Conservation (phyloP, 2,329 filamentous ascomycete species). For the Trichoderma atroviride region DNA sequence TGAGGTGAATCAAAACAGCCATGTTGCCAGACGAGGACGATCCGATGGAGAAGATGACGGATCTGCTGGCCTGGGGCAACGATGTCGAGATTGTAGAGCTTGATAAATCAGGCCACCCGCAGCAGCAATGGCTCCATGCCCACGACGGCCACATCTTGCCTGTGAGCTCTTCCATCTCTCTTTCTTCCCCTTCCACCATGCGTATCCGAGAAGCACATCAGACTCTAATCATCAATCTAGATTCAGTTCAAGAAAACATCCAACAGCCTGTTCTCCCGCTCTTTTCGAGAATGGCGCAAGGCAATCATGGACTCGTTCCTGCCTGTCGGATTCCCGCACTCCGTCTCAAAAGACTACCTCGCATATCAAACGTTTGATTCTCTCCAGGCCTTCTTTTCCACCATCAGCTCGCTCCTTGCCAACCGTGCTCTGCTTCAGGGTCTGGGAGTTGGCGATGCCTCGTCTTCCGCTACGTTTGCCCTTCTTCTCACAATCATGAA, state of each 20-base stretch:
- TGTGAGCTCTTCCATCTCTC: slow-evolving; percentile 30
- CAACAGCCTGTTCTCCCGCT: slow-evolving; percentile 36
- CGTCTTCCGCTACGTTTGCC: slow-evolving; percentile 76
- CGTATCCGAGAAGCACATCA: not conserved
- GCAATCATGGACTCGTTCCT: slow-evolving; percentile 71
- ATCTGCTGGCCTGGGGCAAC: slow-evolving; percentile 31
- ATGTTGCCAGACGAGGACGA: not conserved
- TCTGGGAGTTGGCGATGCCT: slow-evolving; percentile 81
- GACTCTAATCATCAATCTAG: slow-evolving; percentile 26
- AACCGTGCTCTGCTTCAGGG: slow-evolving; percentile 78
- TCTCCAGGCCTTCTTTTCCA: slow-evolving; percentile 80
- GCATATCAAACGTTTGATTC: slow-evolving; percentile 74
- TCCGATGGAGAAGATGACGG: not conserved
- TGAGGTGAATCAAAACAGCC: not conserved
- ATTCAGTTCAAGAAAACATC: slow-evolving; percentile 31
- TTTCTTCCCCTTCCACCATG: not conserved
- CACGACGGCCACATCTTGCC: slow-evolving; percentile 33
- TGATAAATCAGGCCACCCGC: slow-evolving; percentile 43
- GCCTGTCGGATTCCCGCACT: slow-evolving; percentile 84
- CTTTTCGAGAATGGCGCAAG: slow-evolving; percentile 43
- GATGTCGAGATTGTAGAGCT: slow-evolving; percentile 42
- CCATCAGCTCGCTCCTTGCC: slow-evolving; percentile 77
- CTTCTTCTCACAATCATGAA: slow-evolving; percentile 82
- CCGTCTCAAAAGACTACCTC: slow-evolving; percentile 82
- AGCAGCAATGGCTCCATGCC: slow-evolving; percentile 41